Base-by-base conservation (phyloP, 2,329 filamentous ascomycete genomes). In the Xylogone sp. region DNA sequence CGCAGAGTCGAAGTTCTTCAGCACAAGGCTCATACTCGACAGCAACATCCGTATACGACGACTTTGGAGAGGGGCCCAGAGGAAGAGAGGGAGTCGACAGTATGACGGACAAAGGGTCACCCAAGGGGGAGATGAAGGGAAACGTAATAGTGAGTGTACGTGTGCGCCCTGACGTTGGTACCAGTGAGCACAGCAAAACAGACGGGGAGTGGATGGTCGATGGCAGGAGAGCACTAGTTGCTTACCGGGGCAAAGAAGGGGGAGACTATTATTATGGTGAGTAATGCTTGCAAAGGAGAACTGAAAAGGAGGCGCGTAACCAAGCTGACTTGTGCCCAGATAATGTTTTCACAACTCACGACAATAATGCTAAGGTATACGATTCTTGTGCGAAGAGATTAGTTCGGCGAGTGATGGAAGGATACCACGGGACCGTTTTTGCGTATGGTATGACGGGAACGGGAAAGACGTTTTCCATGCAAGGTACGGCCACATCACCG, bases 371-470 rank as follows among this genome's bases (percentile, higher is more conserved):
- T 49, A 87, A 87, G 66, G 94, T 99, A 9, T 99, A 99, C 68
- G 94, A 99, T 70, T 85, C 93, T 56, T 89, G 84, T 44, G 94
- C 94, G 43, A 97, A 97, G 72, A 87, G 94, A 56, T 77, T 99
- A 48, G 94, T 99, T 45, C 87, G 94, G 60, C 82, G 94, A 63
- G 94, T 99, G 46, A 99, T 99, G 94, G 94, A 99, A 74, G 94
- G 94, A 42, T 99, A 97, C 68, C 93, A 97, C 65, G 94, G 93
- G 53, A 99, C 94, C 1, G 94, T 99, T 21, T 97, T 99, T 68
- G 93, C 93, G 18, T 99, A 99, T 68, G 94, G 94, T 65, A 97
- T 97, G 92, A 99, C 94, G 3, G 94, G 94, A 56, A 97, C 94
- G 0, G 94, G 94, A 60, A 99, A 99, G 75, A 99, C 94, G 1